Percentiles rank a stretch among this genome's conserved stretches.
Evolutionary conservation across 306 rosid species (phyloP).

Genomic region (Fragaria vesca): DNA sequence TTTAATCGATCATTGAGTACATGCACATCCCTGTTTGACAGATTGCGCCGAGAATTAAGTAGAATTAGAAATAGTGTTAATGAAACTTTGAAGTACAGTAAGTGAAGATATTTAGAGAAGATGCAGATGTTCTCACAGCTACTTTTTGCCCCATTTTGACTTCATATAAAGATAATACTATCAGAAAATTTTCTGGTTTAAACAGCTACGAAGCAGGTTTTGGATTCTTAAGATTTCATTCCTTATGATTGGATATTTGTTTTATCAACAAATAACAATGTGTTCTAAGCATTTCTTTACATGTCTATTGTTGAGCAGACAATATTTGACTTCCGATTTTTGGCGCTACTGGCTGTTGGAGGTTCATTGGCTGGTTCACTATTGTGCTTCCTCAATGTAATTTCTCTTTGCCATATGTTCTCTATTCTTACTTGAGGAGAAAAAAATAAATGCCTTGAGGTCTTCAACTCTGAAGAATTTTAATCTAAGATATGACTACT

Average conservation of each 20-base stretch:
- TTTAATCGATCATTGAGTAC: too few relatives aligned
- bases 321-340: conserved; percentile 91
- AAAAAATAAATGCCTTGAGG: neutral
- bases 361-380: conserved; percentile 97
- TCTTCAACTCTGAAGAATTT: neutral
- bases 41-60: neutral
- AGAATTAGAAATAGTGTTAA: neutral
- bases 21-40: neutral
- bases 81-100: neutral
- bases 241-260: too few relatives aligned
- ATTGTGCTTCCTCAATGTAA: conserved; percentile 92
- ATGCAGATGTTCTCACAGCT: too few relatives aligned
- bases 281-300: conserved; percentile 16
- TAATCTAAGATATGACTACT: neutral
- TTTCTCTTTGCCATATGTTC: conserved; percentile 17
- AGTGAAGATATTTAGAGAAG: too few relatives aligned
- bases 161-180: neutral
- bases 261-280: too few relatives aligned
- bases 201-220: neutral
- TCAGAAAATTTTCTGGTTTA: neutral
- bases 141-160: neutral
- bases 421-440: neutral
- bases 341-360: conserved; percentile 89
- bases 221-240: neutral
- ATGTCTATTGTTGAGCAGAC: conserved; percentile 47